These are phyloP conservation scores for Digitaria exilis DNA, from an alignment of 202 grass and related monocot species.

Conservation along the genomic window DNA sequence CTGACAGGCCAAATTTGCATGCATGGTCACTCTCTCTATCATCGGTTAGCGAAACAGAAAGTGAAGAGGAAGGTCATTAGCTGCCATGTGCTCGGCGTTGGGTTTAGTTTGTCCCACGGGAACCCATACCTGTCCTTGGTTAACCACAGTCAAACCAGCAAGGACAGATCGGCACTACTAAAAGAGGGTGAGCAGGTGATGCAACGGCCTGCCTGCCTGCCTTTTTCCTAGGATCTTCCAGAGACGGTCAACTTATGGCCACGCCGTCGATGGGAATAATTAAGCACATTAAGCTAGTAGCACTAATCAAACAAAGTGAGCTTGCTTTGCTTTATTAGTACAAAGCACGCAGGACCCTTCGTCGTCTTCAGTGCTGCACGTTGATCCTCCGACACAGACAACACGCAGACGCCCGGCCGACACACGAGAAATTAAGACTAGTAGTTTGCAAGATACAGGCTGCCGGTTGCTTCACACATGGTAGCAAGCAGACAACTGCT, in stretches of 20 bases:
- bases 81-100: background rate
- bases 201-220: background rate
- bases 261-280: background rate
- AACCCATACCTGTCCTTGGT: background rate
- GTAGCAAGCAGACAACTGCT: background rate
- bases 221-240: conserved; percentile 17
- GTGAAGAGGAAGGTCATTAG: background rate
- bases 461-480: background rate
- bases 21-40: background rate
- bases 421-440: background rate
- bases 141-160: no score
- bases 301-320: background rate
- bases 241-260: background rate
- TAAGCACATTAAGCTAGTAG: background rate
- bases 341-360: background rate
- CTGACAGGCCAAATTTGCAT: no score
- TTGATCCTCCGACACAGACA: background rate
- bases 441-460: background rate
- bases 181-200: no score
- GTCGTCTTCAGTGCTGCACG: background rate
- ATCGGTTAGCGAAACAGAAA: background rate
- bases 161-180: background rate
- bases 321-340: background rate
- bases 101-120: background rate
- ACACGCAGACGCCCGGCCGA: background rate